phyloP scores from a whole-genome alignment of 495 filamentous ascomycete species.

The Evansstolkia leycettana region DNA sequence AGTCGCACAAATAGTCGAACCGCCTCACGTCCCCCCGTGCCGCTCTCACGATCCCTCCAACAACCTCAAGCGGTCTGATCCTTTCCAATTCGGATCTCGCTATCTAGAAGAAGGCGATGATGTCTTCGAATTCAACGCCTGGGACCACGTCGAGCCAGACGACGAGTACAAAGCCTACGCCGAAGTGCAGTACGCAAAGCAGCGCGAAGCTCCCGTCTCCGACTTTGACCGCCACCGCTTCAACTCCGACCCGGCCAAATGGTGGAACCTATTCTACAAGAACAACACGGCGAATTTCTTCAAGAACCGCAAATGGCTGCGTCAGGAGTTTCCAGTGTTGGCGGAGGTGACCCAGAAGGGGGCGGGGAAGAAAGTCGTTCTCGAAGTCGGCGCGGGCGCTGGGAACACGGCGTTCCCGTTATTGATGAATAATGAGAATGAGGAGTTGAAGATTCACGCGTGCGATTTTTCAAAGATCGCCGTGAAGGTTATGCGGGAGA shows the following conservation, averaged over 20 bases:
- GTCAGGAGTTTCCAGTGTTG: conserved; percentile 85
- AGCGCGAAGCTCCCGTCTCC: conserved; percentile 69
- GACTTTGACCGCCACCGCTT: conserved; percentile 81
- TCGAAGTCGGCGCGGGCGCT: conserved; percentile 91
- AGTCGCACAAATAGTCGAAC: conserved; percentile 33
- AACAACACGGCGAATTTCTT: conserved; percentile 95
- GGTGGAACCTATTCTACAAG: conserved; percentile 95
- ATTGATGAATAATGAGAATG: conserved; percentile 67
- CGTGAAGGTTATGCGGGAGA: conserved; percentile 72
- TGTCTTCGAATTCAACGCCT: conserved; percentile 92
- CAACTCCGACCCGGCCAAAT: conserved; percentile 79
- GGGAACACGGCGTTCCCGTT: conserved; percentile 95
- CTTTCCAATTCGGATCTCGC: conserved; percentile 91
- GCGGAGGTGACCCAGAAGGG: conserved; percentile 50
- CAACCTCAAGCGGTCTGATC: conserved; percentile 69
- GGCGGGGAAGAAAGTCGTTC: conserved; percentile 48
- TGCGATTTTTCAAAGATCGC: conserved; percentile 90
- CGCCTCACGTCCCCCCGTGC: conserved; percentile 27
- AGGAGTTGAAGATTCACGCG: conserved; percentile 66
- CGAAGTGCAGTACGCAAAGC: conserved; percentile 65
- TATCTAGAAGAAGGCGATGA: conserved; percentile 70
- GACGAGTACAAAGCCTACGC: conserved; percentile 72
- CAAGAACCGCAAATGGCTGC: conserved; percentile 95
- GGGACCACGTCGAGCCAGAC: conserved; percentile 90
- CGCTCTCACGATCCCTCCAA: conserved; percentile 42